Base-by-base conservation (phyloP, 495 filamentous ascomycete species). In the Evansstolkia leycettana region DNA sequence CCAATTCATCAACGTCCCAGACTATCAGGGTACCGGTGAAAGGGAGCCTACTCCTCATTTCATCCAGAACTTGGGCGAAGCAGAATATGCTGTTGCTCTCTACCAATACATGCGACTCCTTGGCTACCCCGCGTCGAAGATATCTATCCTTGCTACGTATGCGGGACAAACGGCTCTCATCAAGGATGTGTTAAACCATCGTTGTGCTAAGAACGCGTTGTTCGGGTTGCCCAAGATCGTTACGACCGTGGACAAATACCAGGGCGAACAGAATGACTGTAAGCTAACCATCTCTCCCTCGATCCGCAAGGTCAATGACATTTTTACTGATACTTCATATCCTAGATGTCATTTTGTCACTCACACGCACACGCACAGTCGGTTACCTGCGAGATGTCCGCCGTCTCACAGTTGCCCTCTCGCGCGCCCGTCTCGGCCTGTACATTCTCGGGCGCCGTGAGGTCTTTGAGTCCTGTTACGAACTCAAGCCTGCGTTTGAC, bases 211-310 rank as follows among this genome's bases (percentile, higher is more conserved):
- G 48, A 92, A 82, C 43, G 58, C 75, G 2, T 59, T 99, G 17
- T 99, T 99, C 60, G 88, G 92, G 8, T 60, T 94, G 62, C 90
- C 90, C 26, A 81, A 79, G 54, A 78, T 82, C 31, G 85, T 99
- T 17, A 84, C 82, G 1, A 96, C 92, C 12, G 92, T 99, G 36
- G 90, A 99, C 58, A 93, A 92, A 55, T 99, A 95, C 47, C 90
- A 99, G 64, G 90, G 90, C 44, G 92, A 96, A 67, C 90, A 99
- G 62, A 99, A 96, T 59, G 90, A 95, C 49, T 96, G 86, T 92
- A 63, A 73, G 83, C 73, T 47, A 15, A 37, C 24, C 29, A 16
- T 12, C 12, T 14, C 23, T 39, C 36, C 16, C 27, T n/a, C 14
- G 27, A 6, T 27, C 38, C 34, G 34, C 32, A 39, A 26, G 35